Conservation (phyloP, 2,329 filamentous ascomycete species). For the Seiridium cupressi region DNA sequence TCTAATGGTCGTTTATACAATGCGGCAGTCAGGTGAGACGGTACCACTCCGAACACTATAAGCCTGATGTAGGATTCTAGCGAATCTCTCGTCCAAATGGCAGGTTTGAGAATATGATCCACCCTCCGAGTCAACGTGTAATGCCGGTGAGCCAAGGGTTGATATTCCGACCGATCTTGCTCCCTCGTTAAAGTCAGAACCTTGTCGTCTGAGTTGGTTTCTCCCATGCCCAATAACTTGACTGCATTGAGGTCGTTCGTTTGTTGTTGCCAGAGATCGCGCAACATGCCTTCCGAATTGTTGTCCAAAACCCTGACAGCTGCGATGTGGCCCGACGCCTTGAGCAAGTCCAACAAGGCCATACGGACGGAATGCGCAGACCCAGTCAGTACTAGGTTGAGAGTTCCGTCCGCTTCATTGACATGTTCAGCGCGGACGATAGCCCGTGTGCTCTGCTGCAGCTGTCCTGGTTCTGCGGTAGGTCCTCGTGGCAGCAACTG, state of each 20-base stretch:
- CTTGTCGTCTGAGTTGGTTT: slow-evolving; percentile 14
- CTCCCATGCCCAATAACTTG: slow-evolving; percentile 12
- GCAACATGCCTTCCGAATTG: slow-evolving; percentile 12
- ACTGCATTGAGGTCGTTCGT: slow-evolving; percentile 7
- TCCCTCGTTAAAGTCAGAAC: slow-evolving; percentile 17
- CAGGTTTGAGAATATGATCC: slow-evolving; percentile 21
- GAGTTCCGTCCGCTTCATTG: slow-evolving; percentile 9
- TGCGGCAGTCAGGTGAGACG: slow-evolving; percentile 15
- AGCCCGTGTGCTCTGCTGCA: slow-evolving; percentile 20
- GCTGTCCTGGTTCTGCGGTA: slow-evolving; percentile 18
- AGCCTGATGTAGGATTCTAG: slow-evolving; percentile 26
- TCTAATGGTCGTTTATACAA: slow-evolving; percentile 18
- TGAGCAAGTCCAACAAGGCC: slow-evolving; percentile 23
- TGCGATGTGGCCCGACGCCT: slow-evolving; percentile 18
- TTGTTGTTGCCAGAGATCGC: slow-evolving; percentile 13
- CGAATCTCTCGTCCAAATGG: slow-evolving; percentile 22
- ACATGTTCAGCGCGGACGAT: slow-evolving; percentile 20
- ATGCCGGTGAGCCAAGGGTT: slow-evolving; percentile 10
- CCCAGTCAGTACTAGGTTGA: slow-evolving; percentile 23
- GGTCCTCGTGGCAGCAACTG: slow-evolving; percentile 18
- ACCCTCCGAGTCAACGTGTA: slow-evolving; percentile 20
- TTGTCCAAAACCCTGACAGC: slow-evolving; percentile 21
- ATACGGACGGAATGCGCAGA: slow-evolving; percentile 20
- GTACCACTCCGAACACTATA: slow-evolving; percentile 22
- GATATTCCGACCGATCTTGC: neutral